Conservation (phyloP, 83 land plant genomes). For the Isoetes engelmannii region DNA sequence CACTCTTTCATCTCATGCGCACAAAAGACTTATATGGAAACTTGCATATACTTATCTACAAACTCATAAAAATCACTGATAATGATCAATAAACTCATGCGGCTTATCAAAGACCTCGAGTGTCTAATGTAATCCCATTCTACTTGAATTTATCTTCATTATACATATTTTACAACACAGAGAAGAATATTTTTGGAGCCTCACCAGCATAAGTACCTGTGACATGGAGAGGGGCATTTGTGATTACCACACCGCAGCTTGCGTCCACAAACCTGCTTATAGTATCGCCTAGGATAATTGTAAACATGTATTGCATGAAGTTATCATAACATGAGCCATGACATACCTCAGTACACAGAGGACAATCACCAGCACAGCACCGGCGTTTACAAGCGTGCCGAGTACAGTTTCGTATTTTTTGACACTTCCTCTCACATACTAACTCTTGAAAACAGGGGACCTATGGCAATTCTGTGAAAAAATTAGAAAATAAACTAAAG, state of each 20-base stretch:
- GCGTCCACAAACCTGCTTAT: constrained; percentile 69
- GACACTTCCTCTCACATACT: constrained; percentile 84
- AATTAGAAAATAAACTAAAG: constrained; percentile 1
- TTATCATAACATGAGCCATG: no score
- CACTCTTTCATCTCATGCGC: no score
- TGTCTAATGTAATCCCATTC: no score
- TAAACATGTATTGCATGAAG: neutral
- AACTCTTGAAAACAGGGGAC: constrained; percentile 90
- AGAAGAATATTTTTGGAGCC: neutral
- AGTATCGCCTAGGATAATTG: neutral
- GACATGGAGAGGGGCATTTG: constrained; percentile 94
- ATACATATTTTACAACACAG: no score
- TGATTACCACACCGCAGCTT: constrained; percentile 86
- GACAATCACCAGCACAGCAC: constrained; percentile 96
- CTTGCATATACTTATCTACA: no score
- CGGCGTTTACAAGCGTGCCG: constrained; percentile 89
- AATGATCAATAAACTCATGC: no score
- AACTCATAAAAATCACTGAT: no score
- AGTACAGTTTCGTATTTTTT: constrained; percentile 68
- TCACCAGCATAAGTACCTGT: constrained; percentile 53
- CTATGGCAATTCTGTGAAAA: constrained; percentile 31
- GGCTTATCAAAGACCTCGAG: no score
- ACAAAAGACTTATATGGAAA: no score
- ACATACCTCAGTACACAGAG: constrained; percentile 85
- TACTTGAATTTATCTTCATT: no score